Base-by-base conservation (phyloP, 129 eudicot species). In the Glebionis coronaria region DNA sequence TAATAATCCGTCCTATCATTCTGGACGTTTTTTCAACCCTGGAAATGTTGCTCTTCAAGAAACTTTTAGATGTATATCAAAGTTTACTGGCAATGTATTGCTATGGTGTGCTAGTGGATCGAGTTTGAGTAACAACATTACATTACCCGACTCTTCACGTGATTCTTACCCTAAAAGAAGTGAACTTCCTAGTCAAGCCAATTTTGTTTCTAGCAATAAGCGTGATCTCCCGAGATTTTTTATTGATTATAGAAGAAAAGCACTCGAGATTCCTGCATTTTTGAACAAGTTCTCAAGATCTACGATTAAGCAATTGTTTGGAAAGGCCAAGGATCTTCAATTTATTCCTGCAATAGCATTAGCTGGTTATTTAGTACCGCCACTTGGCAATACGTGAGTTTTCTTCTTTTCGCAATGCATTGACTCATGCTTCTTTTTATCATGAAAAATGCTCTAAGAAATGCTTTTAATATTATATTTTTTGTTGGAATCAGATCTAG, bases 361-460 rank as follows among this genome's bases (percentile, higher is more conserved):
- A 68, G 90, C 93, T 53, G 88, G 90, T 61, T 87, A 80, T 53
- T 47, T 85, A 66, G 82, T 83, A 28, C 93, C 88, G 7, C 97
- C 95, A 19, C 79, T 87, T 5, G 73, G 77, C 61, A 85, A 85
- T 61, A 51, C 77, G 97, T 91, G 75, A 85, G 96, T 23, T 50
- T 54, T 66, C 19, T 44, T n/a, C 23, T 44, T 59, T 56, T 63
- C 27, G 2, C 12, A 38, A 0, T 3, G 15, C 12, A 20, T 69
- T 35, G 9, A 0, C 9, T 35, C 42, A 61, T 15, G 38, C 25
- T 74, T 23, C 46, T 16, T 21, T 12, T 40, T 68, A 27, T 50
- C 16, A 63, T 55, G 18, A 18, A 28, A 14, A 56, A 42, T 12
- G 6, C 15, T 6, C 6, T 28, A 35, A 72, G 20, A 60, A 44